phyloP scores from a whole-genome alignment of 352 stramenopile species.

The Globisporangium yorkense region DNA sequence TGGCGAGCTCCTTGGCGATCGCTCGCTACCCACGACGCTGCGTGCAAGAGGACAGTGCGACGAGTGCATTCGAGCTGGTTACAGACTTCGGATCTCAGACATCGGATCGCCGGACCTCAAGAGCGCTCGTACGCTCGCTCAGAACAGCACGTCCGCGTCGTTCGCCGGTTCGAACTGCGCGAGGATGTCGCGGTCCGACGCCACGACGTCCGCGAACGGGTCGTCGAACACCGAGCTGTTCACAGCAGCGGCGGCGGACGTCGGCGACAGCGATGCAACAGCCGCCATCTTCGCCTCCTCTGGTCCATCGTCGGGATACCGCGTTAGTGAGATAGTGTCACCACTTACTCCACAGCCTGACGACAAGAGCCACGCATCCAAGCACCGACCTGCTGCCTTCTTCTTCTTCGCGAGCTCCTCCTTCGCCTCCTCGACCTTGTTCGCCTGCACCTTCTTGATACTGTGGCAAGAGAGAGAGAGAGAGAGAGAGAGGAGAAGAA shows the following conservation, averaged over 20 bases:
- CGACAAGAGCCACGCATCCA: background rate
- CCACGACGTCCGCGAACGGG: constrained; percentile 62
- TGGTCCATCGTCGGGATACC: background rate
- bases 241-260: constrained; percentile 6
- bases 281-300: constrained; percentile 13
- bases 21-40: background rate
- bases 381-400: constrained; percentile 27
- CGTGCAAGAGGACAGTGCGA: background rate
- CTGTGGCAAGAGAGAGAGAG: constrained; percentile 19
- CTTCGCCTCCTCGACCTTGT: constrained; percentile 92
- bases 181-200: constrained; percentile 77
- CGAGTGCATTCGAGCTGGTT: background rate
- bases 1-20: background rate
- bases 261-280: constrained; percentile 10
- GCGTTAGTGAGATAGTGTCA: background rate
- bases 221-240: constrained; percentile 39
- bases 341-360: background rate
- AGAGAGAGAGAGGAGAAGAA: no score
- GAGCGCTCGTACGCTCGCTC: constrained; percentile 9
- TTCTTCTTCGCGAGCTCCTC: constrained; percentile 50
- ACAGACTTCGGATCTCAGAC: no score
- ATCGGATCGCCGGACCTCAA: background rate
- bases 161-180: constrained; percentile 67
- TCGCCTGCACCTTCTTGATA: constrained; percentile 98
- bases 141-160: constrained; percentile 81